Evolutionary conservation across 192 early-diverging fungal genomes (phyloP).

Genomic region (Podila verticillata): DNA sequence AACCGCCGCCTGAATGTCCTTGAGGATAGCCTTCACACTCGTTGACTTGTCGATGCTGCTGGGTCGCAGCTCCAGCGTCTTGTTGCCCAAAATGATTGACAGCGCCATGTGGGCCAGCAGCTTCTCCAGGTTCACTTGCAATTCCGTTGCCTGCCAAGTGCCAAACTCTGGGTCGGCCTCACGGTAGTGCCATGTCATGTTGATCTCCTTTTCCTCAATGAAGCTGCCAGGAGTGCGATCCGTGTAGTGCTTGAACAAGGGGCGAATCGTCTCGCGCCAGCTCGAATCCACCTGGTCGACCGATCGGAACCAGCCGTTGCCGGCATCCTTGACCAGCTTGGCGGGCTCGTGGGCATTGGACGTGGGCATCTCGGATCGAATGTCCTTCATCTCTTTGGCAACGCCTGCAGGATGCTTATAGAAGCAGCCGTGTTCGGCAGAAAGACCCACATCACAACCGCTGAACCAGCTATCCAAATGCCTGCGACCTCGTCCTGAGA

Average conservation of each 20-base stretch:
- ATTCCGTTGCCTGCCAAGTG: slow-evolving; percentile 97
- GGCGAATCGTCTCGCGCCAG: slow-evolving; percentile 93
- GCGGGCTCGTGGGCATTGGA: slow-evolving; percentile 53
- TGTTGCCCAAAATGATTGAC: slow-evolving; percentile 94
- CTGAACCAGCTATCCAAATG: slow-evolving; percentile 95
- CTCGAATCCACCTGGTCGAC: slow-evolving; percentile 90
- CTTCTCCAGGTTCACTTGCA: slow-evolving; percentile 97
- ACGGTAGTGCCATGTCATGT: slow-evolving; percentile 98
- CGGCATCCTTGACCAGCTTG: slow-evolving; percentile 63
- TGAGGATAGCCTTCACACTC: slow-evolving; percentile 87
- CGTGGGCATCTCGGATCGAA: slow-evolving; percentile 51
- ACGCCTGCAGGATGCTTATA: slow-evolving; percentile 88
- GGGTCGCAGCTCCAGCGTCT: slow-evolving; percentile 96
- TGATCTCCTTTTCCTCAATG: slow-evolving; percentile 99
- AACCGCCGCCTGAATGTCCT: slow-evolving; percentile 67
- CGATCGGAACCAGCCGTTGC: slow-evolving; percentile 86
- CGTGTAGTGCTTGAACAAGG: slow-evolving; percentile 96
- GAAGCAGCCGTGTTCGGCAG: slow-evolving; percentile 98
- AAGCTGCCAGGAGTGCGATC: slow-evolving; percentile 97
- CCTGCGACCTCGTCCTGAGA: slow-evolving; percentile 90
- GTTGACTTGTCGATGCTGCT: slow-evolving; percentile 92
- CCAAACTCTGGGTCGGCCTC: slow-evolving; percentile 96
- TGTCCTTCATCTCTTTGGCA: slow-evolving; percentile 59
- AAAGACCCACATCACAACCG: slow-evolving; percentile 87
- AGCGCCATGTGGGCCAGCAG: slow-evolving; percentile 92